Percentiles rank a stretch among this genome's conserved stretches.
These are phyloP conservation scores for Exserohilum rostratum DNA, from an alignment of 2,329 filamentous ascomycete genomes.

Conservation along the genomic window DNA sequence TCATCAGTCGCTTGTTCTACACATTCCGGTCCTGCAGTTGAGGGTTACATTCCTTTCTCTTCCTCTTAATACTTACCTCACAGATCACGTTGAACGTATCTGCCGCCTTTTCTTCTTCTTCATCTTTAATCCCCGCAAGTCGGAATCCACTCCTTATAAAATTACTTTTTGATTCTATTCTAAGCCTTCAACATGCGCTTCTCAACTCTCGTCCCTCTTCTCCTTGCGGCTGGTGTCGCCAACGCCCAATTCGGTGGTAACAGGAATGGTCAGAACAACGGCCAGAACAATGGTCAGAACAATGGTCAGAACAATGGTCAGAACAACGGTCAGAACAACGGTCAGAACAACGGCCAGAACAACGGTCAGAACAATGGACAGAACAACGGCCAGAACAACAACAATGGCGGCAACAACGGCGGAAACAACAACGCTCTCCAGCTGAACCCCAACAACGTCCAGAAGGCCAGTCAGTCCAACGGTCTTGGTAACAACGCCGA, in stretches of 20 bases:
- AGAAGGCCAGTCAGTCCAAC: constrained; percentile 50
- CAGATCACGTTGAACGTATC: constrained; percentile 52
- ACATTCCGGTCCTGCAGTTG: constrained; percentile 38
- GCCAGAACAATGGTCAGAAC: constrained; percentile 21
- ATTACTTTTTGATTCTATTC: constrained; percentile 23
- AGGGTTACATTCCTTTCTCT: constrained; percentile 52
- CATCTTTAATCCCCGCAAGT: constrained; percentile 46
- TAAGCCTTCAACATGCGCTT: constrained; percentile 41
- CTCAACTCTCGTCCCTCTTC: constrained; percentile 41
- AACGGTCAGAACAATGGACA: constrained; percentile 8
- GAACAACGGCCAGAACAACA: constrained; percentile 8
- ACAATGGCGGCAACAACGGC: constrained; percentile 12
- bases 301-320: constrained; percentile 3
- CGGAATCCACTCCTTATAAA: constrained; percentile 46
- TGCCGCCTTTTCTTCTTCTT: constrained; percentile 38
- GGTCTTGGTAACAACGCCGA: constrained; percentile 49
- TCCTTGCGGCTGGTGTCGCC: constrained; percentile 44
- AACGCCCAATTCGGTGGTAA: constrained; percentile 38
- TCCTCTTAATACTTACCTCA: constrained; percentile 41
- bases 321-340: constrained; percentile 23
- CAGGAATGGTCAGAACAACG: constrained; percentile 18
- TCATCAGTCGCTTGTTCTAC: constrained; percentile 41
- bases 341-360: constrained; percentile 19
- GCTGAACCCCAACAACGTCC: constrained; percentile 51
- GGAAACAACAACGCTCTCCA: constrained; percentile 28